Base-by-base conservation (phyloP, 352 stramenopile genomes). In the Phytophthora ramorum region DNA sequence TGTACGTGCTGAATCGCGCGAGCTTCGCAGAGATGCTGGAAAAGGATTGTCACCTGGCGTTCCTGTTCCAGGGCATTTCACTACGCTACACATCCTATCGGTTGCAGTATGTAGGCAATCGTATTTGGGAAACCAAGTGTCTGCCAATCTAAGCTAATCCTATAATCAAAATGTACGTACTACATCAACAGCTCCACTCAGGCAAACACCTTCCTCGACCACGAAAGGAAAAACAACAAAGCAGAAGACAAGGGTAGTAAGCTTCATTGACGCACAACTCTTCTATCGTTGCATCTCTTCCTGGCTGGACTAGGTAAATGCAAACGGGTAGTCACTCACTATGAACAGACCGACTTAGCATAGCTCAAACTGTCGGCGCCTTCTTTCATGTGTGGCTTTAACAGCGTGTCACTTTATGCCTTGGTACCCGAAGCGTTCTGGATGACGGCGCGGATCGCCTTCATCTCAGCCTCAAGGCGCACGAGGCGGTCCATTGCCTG, bases 91-190 rank as follows among this genome's bases (percentile, higher is more conserved):
- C 84, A 30, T 93, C 83, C 0, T 85, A 87, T 52, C 75, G 85
- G 16, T 73, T 92, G 44, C 85, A 93, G 48, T 93, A 93, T 56
- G 85, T 93, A 1, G 85, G 85, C 40, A 93, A 93, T 43, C 85
- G 85, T 40, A 93, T 93, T 63, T 93, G 85, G 85, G 85, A 93
- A 60, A 92, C 85, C 58, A 93, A 93, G 64, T 93, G 85, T 26
- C 56, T 93, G 22, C 83, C 85, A 5, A 89, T 93, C 49, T 93
- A 73, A 73, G 38, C 37, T 17, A 43, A 26, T 19, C 10, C 16
- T 17, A 38, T 4, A 4, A 38, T 13, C 13, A 16, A n/a, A 38
- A 38, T 38, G 32, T 5, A 38, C 32, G 26, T 32, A 7, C 32
- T 32, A 7, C 32, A 38, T 38, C 32, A 38, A 32, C 1, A 9